Percentiles rank a stretch among this genome's conserved stretches.
phyloP scores from a whole-genome alignment of 1,284 basidiomycete genomes.

The Trametes hirsuta region DNA sequence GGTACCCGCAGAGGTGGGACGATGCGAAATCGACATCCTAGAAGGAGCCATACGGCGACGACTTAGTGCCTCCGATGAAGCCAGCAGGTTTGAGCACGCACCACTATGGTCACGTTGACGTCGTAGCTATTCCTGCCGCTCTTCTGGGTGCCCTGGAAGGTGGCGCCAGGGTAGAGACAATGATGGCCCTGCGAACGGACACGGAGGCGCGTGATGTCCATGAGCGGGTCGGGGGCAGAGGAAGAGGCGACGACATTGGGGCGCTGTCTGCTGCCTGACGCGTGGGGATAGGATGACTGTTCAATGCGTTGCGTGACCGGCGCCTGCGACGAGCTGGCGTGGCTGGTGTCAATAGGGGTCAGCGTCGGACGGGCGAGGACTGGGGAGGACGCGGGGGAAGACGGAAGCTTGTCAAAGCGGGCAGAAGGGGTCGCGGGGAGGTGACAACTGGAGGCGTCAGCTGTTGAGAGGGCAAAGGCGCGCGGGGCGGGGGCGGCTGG shows the following conservation, averaged over 20 bases:
- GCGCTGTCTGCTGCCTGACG: constrained; percentile 26
- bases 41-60: constrained; percentile 1
- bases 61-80: constrained; percentile 45
- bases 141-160: constrained; percentile 57
- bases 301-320: constrained; percentile 15
- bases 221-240: constrained; percentile 52
- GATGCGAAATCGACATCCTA: constrained; percentile 84
- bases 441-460: constrained; percentile 7
- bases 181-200: constrained; percentile 76
- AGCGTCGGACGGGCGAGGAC: constrained; percentile 22
- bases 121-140: constrained; percentile 60
- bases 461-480: constrained; percentile 10
- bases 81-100: constrained; percentile 34
- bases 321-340: constrained; percentile 19
- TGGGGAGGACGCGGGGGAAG: constrained; percentile 7
- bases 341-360: constrained; percentile 24
- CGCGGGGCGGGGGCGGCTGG: constrained; percentile 16
- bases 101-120: constrained; percentile 56
- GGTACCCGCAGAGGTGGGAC: constrained; percentile 78
- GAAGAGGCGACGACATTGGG: constrained; percentile 18
- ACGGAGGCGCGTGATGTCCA: constrained; percentile 77
- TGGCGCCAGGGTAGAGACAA: constrained; percentile 53
- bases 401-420: constrained; percentile 11
- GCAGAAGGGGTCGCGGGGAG: constrained; percentile 2
- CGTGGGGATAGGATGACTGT: constrained; percentile 17